These are phyloP conservation scores for Phytophthora uliginosa DNA, from an alignment of 352 stramenopile species.

Conservation along the genomic window DNA sequence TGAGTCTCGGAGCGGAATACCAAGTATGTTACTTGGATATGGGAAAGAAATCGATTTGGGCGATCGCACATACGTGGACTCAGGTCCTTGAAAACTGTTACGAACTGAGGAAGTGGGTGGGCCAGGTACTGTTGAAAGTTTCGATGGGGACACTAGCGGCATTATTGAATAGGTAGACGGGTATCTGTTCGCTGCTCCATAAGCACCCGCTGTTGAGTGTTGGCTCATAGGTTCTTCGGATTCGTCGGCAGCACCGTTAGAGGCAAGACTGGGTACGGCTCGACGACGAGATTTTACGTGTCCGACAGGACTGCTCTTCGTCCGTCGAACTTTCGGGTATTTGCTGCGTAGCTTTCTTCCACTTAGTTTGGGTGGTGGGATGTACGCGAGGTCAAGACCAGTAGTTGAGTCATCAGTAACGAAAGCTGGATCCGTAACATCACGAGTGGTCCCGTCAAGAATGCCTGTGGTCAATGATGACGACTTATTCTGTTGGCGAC, in stretches of 20 bases:
- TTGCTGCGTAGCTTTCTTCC: constrained; percentile 50
- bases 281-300: constrained; percentile 33
- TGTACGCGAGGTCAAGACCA: constrained; percentile 23
- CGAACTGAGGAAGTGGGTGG: constrained; percentile 35
- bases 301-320: constrained; percentile 33
- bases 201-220: neutral
- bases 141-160: constrained; percentile 34
- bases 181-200: neutral
- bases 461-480: constrained; percentile 16
- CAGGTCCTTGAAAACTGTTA: constrained; percentile 16
- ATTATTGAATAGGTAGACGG: constrained; percentile 26
- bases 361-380: constrained; percentile 40
- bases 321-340: constrained; percentile 32
- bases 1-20: constrained; percentile 29
- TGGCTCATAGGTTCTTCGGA: constrained; percentile 7
- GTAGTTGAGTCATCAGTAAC: constrained; percentile 12
- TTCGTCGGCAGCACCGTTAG: constrained; percentile 10
- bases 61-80: constrained; percentile 27
- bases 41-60: constrained; percentile 36
- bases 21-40: constrained; percentile 35
- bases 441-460: constrained; percentile 13
- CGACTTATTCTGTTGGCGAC: constrained; percentile 30
- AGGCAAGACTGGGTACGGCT: constrained; percentile 23
- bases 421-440: constrained; percentile 19
- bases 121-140: constrained; percentile 16